Evolutionary conservation across 1,284 basidiomycete genomes (phyloP).

Genomic region (Rhodotorula sp.): DNA sequence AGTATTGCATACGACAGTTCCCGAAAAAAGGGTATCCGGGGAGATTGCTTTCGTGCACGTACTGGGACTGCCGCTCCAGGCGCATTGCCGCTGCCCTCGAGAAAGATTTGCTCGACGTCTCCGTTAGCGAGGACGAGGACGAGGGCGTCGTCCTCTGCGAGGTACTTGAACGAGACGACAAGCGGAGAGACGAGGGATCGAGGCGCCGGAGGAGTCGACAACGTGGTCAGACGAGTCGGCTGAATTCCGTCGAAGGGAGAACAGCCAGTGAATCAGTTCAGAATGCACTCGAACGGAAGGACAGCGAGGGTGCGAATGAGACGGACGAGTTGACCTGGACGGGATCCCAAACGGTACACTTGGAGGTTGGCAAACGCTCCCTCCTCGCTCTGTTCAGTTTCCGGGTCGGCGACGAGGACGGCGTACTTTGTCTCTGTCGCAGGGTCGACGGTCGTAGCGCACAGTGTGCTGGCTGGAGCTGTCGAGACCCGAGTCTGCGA

Average conservation of each 20-base stretch:
- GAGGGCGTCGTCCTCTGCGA: conserved; percentile 65
- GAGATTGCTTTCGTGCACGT: no score
- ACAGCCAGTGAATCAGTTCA: no score
- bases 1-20: neutral
- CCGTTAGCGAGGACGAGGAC: conserved; percentile 67
- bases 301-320: neutral
- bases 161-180: conserved; percentile 62
- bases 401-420: neutral
- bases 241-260: neutral
- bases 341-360: conserved; percentile 1
- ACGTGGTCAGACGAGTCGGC: conserved; percentile 12
- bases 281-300: no score
- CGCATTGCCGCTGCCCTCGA: conserved; percentile 19
- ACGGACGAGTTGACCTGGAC: neutral
- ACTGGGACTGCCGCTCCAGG: no score
- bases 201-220: conserved; percentile 1
- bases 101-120: conserved; percentile 65
- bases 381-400: neutral
- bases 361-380: conserved; percentile 6
- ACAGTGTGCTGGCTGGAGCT: neutral
- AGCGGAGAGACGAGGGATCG: conserved; percentile 1
- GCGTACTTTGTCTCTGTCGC: conserved; percentile 18
- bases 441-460: conserved; percentile 25
- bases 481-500: neutral
- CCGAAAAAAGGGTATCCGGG: no score